Conservation (phyloP, 331 rosid species). For the Cydonia oblonga region DNA sequence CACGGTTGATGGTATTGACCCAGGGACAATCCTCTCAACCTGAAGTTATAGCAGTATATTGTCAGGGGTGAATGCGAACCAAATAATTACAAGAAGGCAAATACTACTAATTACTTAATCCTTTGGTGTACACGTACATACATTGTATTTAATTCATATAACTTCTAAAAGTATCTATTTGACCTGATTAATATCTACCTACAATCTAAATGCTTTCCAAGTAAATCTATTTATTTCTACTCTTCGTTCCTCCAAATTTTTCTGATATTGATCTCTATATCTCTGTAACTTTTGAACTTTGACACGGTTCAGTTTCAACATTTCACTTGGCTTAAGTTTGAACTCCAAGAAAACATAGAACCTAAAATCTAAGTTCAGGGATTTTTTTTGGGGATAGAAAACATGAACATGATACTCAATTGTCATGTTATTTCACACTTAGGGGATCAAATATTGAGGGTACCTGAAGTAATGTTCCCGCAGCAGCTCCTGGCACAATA, state of each 20-base stretch:
- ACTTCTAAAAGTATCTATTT: neutral
- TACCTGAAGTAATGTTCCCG: conserved; percentile 86
- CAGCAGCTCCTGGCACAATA: conserved; percentile 78
- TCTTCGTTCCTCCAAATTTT: neutral
- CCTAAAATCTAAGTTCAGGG: no score
- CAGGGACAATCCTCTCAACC: conserved; percentile 91
- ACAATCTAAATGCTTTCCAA: neutral
- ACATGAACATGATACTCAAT: neutral
- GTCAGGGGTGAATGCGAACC: neutral
- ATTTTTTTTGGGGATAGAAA: neutral
- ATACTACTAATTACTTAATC: neutral
- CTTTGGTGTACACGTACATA: neutral
- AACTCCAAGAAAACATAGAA: neutral
- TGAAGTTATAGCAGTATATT: conserved; percentile 29
- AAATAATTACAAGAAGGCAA: neutral
- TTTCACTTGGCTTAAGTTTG: neutral
- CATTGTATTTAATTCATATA: neutral
- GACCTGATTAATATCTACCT: neutral
- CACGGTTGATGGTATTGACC: conserved; percentile 56
- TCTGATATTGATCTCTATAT: neutral
- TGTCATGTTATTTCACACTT: neutral
- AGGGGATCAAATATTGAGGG: neutral
- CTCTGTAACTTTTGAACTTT: neutral
- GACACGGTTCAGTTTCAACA: neutral
- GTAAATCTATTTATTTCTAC: neutral